Base-by-base conservation (phyloP, 2,329 filamentous ascomycete genomes). In the Stemphylium beticola region DNA sequence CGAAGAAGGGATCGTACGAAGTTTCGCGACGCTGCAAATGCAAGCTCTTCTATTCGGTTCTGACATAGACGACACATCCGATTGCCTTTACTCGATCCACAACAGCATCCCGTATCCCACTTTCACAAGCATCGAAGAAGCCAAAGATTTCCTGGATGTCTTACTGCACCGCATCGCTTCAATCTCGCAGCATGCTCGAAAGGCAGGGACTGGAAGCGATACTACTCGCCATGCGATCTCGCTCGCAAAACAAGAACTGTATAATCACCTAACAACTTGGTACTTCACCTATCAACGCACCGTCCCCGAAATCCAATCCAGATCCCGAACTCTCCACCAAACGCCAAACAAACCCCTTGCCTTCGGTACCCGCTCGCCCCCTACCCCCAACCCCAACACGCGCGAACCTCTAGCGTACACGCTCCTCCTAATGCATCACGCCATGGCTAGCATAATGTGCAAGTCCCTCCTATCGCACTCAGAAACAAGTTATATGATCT, bases 1-100 rank as follows among this genome's bases (percentile, higher is more conserved):
- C 0, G 79, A 83, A 39, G 70, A 76, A 34, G 79, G 75, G 69
- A 77, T 83, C 14, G 57, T 77, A 3, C 78, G 81, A 52, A 74
- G 72, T 2, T 79, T 83, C 29, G 64, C 67, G 2, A 66, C 71
- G 12, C 44, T 68, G 3, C 45, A 63, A 9, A 39, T 67, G 4
- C 66, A 66, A 42, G 49, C 40, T 2, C 52, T 37, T 22, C 52
- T 70, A 7, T 68, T 69, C 32, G 51, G 51, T 7, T 49, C 57
- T 12, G 5, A 29, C 11, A 4, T 53, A 29, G 22, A 38, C 7
- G 34, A 49, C 9, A 14, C 39, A 4, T n/a, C 48, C 22, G 2
- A 58, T 10, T 22, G 49, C 1, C 41, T 58, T 6, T 41, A 52
- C 3, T 20, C 42, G 18, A 34, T 48, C 2, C 37, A 38, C 11